Evolutionary conservation across 2,329 filamentous ascomycete genomes (phyloP), one percentile per base, ranked within the genome.

Genomic region (Ophiocordyceps polyrhachis-furcata): DNA sequence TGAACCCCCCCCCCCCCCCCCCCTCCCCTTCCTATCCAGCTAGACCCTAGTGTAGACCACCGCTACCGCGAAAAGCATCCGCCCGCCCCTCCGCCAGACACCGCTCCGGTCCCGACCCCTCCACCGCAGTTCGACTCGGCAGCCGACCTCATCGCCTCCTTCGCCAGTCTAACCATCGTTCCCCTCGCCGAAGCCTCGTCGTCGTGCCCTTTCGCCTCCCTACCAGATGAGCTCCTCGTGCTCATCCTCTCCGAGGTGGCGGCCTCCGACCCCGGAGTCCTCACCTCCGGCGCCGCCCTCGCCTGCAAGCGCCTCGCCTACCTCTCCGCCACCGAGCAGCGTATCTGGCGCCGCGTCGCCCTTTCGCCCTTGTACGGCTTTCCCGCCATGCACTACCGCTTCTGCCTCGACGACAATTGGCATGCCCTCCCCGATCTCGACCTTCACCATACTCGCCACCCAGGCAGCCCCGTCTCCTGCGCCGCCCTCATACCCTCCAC

Each of bases 221-320:
- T 95, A 1, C 91, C 91, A 0, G 78, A 86, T 37, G 91, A 98
- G 60, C 78, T 96, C 5, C 68, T 96, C 14, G 68, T 83, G 1
- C 81, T 93, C 50, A 81, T 96, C 42, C 62, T 96, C 14, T 68
- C 67, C 11, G 74, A 85, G 47, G 64, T 91, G 1, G 88, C 86
- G 1, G 58, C 82, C 41, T 56, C 67, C 28, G 91, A 98, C 51
- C 71, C 93, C 0, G 81, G 80, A 3, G 76, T 82, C 37, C 88
- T 93, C 53, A 74, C 73, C 19, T 80, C 84, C 11, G 35, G 17
- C 21, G 68, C 88, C 15, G 73, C 85, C 0, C 74, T 80, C 49
- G 88, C 94, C 3, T 96, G 89, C 67, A 93, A 86, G 59, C 76
- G 81, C 14, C 67, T 96, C 40, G 87, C 89, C 20, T 95, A 83